Evolutionary conservation across 2,329 filamentous ascomycete genomes (phyloP).

Genomic region (Dactylellina sp.): DNA sequence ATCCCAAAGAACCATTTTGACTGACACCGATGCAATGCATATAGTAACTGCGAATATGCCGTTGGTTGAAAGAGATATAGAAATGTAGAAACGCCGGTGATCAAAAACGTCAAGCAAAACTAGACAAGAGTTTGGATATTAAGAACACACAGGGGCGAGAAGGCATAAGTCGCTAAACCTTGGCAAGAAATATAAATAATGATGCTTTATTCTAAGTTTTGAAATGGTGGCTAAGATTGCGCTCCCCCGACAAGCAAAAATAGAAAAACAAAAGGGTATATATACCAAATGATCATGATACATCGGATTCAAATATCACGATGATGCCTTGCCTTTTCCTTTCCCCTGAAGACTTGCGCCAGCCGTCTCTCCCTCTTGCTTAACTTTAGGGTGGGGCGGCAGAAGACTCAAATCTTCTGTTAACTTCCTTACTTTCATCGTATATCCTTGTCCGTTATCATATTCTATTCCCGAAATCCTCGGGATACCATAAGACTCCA

Average conservation of each 20-base stretch:
- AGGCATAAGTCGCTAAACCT: constrained; percentile 9
- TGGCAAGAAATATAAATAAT: background rate
- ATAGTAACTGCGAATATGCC: no score
- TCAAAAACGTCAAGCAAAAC: background rate
- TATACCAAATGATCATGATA: background rate
- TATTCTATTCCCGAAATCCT: constrained; percentile 21
- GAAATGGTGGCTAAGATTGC: background rate
- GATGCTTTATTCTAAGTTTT: background rate
- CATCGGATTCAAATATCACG: background rate
- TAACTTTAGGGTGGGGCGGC: background rate
- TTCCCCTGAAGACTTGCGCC: background rate
- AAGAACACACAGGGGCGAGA: background rate
- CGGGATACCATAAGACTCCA: constrained; percentile 9
- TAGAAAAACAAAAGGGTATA: background rate
- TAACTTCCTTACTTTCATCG: constrained; percentile 25
- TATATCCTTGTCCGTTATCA: constrained; percentile 22
- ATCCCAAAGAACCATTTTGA: background rate
- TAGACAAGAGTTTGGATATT: background rate
- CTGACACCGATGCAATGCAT: no score
- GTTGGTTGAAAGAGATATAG: background rate
- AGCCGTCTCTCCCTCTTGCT: background rate
- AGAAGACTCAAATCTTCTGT: constrained; percentile 28
- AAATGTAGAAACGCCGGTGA: background rate
- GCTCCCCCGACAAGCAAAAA: background rate
- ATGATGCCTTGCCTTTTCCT: constrained; percentile 21